Evolutionary conservation across 305 asterid species (phyloP).

Genomic region (Striga hermonthica): DNA sequence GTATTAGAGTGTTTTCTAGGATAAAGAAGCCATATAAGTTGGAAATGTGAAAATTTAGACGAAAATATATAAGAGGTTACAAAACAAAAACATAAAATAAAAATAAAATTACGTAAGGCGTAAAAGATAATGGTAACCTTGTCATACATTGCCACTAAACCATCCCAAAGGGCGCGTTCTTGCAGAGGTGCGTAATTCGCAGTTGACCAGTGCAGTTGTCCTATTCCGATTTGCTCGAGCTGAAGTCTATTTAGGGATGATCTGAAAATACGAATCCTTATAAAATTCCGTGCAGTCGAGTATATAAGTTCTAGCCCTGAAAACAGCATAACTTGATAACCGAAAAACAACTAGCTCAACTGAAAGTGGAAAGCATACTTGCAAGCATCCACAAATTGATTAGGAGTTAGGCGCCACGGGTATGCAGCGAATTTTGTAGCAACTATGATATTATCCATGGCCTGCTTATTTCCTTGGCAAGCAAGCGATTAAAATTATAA

Average conservation of each 20-base stretch:
- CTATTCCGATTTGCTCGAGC: slow-evolving; percentile 78
- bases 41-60: too few relatives aligned
- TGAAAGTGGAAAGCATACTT: slow-evolving; percentile 41
- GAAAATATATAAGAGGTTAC: too few relatives aligned
- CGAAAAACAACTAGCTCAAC: not conserved
- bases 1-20: slow-evolving; percentile 25
- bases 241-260: slow-evolving; percentile 71
- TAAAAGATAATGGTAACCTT: slow-evolving; percentile 53
- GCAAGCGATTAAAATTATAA: slow-evolving; percentile 4
- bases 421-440: slow-evolving; percentile 93
- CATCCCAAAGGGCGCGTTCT: slow-evolving; percentile 94
- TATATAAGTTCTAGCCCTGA: not conserved
- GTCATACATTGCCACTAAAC: slow-evolving; percentile 96
- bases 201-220: slow-evolving; percentile 92
- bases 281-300: not conserved
- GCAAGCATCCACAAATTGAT: slow-evolving; percentile 85
- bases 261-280: slow-evolving; percentile 38
- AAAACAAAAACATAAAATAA: too few relatives aligned
- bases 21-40: not conserved
- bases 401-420: slow-evolving; percentile 90
- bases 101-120: not conserved
- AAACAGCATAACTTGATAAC: not conserved
- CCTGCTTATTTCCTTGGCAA: slow-evolving; percentile 52
- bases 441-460: slow-evolving; percentile 50
- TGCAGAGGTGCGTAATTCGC: slow-evolving; percentile 90